Conservation (phyloP, 352 stramenopile species). For the Sclerospora graminicola region DNA sequence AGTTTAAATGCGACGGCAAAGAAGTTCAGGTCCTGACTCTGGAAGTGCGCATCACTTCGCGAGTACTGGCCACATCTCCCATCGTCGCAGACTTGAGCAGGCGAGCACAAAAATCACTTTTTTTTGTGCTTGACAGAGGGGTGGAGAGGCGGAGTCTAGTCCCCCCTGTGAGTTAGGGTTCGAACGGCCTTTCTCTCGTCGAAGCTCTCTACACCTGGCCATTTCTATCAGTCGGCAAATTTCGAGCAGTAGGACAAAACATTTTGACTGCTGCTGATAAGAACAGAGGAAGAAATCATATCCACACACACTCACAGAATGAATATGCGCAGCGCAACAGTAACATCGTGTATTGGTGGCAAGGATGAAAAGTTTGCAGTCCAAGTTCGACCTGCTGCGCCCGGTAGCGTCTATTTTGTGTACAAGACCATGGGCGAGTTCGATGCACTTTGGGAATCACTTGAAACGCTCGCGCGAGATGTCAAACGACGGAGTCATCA, state of each 20-base stretch:
- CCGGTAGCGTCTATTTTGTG: conserved; percentile 50
- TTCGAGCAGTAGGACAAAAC: neutral
- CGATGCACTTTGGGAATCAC: conserved; percentile 47
- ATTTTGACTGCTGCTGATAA: neutral
- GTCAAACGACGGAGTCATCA: conserved; percentile 29
- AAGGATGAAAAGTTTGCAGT: conserved; percentile 74
- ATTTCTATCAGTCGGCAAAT: neutral
- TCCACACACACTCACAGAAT: conserved; percentile 1
- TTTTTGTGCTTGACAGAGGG: no score
- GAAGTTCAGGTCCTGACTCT: no score
- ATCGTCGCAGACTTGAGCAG: no score
- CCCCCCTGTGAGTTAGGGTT: no score
- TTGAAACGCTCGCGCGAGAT: conserved; percentile 44
- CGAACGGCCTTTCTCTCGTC: no score
- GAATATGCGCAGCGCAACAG: conserved; percentile 54
- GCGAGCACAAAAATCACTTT: no score
- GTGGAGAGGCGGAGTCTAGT: no score
- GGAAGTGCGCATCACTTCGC: no score
- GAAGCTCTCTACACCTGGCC: conserved; percentile 17
- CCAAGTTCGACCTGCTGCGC: conserved; percentile 32
- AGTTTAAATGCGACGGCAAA: no score
- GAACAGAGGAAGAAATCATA: neutral
- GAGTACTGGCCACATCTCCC: no score
- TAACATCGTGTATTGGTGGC: conserved; percentile 75
- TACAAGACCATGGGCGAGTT: conserved; percentile 78